Base-by-base conservation (phyloP, 2,329 filamentous ascomycete genomes). In the Diplodia intermedia region DNA sequence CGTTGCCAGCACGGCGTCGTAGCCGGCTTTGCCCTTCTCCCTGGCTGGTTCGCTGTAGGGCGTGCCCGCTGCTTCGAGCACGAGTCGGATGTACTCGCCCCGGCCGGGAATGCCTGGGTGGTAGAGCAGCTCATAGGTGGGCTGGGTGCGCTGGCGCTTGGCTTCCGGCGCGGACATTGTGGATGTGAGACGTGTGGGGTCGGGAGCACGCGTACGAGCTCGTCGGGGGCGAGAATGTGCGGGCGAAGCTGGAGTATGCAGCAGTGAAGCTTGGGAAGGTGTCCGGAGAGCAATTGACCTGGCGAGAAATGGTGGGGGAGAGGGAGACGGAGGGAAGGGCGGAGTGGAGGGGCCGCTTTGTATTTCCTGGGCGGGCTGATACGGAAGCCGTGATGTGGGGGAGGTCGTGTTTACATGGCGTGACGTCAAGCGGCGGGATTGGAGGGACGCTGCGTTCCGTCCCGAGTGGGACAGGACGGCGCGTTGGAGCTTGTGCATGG, bases 101-200 rank as follows among this genome's bases (percentile, higher is more conserved):
- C 91, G 89, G 50, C 91, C 91, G 40, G 91, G 91, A 31, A 92
- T 80, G 20, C 78, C 79, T 20, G 90, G 89, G 86, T 90, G 91
- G 84, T 93, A 93, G 75, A 91, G 82, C 68, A 91, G 85, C 71
- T 89, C 82, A 75, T 90, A 91, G 0, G 83, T 80, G 66, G 74
- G 80, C 67, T 75, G 74, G 71, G 72, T 78, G 76, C 43, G 71
- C 70, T 40, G 75, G 71, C 43, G 78, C 71, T 63, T 69, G 74
- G 66, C 29, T 29, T 52, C 67, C 61, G 71, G 65, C n/a, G 68
- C 68, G 49, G 70, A 62, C 69, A 71, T 72, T 12, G 49, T 70
- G 23, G 62, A 65, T 54, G 29, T 9, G 18, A 50, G 65, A 8
- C 29, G 36, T 15, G 56, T 23, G 20, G 47, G 36, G 23, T 9